Base-by-base conservation (phyloP, 179 eudicot species). In the Beta lomatogona region DNA sequence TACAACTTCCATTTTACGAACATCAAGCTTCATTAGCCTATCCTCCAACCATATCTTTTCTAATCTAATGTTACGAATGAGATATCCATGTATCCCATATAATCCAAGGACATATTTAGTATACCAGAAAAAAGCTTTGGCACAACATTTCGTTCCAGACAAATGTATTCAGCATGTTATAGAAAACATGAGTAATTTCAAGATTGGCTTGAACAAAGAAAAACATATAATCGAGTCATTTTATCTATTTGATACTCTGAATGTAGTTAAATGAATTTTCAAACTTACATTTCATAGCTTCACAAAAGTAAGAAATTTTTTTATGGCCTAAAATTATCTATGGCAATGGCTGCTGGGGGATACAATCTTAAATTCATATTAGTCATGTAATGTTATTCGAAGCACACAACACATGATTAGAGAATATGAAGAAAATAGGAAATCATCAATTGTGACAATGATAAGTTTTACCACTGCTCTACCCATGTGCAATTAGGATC, bases 401-500 rank as follows among this genome's bases (percentile, higher is more conserved):
- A 45, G 72, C 25, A 77, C 19, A 25, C 12, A 18, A 65, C 54
- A 57, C 57, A 79, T 55, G 19, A 31, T 6, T 2, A 69, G 5
- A 52, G 36, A 5, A 60, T 48, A 57, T 22, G 70, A 64, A 14
- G 31, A 16, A 7, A 18, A 64, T 46, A 50, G 6, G 18, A 64
- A 50, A 72, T 50, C 46, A 77, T 15, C 22, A 78, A 61, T 25
- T 52, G 45, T 50, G 48, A 60, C 28, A 76, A 82, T 31, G 12
- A 79, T 45, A 21, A 77, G 50, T 25, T 36, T 79, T 84, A 88
- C 90, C 89, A 88, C 74, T 84, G 88, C 79, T 88, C 90, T 68
- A 88, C 87, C 90, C 90, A 88, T 68, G 87, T 57, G 70, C 92
- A 90, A 81, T 86, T 81, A 57, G 91, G 88, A 82, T 88, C 91